Evolutionary conservation across 179 eudicot species (phyloP).

Genomic region (Sideroxylon spinosum): DNA sequence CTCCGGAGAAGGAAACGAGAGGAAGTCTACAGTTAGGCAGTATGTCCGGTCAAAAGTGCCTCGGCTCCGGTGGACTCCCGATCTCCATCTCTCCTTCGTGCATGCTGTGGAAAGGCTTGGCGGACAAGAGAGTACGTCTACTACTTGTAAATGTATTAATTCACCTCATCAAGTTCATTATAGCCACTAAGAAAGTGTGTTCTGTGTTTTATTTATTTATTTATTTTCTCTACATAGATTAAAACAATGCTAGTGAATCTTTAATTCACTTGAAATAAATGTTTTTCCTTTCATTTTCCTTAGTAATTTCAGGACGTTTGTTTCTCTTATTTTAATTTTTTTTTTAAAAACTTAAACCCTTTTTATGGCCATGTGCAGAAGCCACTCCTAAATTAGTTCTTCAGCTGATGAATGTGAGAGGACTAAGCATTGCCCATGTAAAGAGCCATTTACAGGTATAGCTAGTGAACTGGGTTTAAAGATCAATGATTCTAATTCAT

Average conservation of each 20-base stretch:
- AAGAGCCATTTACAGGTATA: constrained; percentile 53
- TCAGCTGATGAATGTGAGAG: constrained; percentile 51
- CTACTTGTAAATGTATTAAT: no score
- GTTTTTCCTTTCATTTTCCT: no score
- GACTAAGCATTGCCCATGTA: constrained; percentile 51
- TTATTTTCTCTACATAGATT: no score
- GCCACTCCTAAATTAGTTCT: constrained; percentile 49
- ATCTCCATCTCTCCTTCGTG: constrained; percentile 40
- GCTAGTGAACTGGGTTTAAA: neutral
- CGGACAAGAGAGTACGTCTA: constrained; percentile 42
- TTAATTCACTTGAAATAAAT: no score
- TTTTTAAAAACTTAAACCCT: neutral
- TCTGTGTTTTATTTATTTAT: no score
- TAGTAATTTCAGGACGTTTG: no score
- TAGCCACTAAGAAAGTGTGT: neutral
- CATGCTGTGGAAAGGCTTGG: constrained; percentile 46
- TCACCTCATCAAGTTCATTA: neutral
- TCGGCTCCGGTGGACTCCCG: constrained; percentile 50
- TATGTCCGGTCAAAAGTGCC: constrained; percentile 39
- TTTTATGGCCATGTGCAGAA: constrained; percentile 19
- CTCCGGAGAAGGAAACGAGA: constrained; percentile 14
- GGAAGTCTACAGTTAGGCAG: constrained; percentile 26
- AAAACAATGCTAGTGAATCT: no score
- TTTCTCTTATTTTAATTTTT: no score
- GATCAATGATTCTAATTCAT: neutral